phyloP scores from a whole-genome alignment of 2,329 filamentous ascomycete genomes.

The Hansfordia pulvinata region DNA sequence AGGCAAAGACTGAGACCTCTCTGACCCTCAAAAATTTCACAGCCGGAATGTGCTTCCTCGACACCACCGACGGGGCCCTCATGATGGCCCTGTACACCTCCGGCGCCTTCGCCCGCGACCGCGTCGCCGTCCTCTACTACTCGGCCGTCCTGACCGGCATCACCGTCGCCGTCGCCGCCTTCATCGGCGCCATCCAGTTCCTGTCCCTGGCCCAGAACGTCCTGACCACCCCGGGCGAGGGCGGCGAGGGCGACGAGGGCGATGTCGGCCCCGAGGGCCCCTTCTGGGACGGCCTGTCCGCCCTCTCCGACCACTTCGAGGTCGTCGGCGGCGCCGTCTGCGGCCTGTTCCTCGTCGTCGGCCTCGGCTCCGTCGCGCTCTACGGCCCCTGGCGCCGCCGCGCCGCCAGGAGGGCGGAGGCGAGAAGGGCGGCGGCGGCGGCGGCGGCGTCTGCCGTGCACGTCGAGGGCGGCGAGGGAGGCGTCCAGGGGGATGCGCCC shows the following conservation, averaged over 20 bases:
- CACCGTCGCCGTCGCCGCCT: slow-evolving; percentile 70
- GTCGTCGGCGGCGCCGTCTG: slow-evolving; percentile 80
- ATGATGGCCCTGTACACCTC: slow-evolving; percentile 93
- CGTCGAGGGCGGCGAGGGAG: no score
- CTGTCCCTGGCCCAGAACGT: slow-evolving; percentile 68
- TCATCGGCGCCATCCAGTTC: slow-evolving; percentile 78
- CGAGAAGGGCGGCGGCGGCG: no score
- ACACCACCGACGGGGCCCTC: slow-evolving; percentile 82
- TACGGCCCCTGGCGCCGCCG: slow-evolving; percentile 80
- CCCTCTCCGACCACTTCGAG: slow-evolving; percentile 69
- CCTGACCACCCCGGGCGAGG: slow-evolving; percentile 31
- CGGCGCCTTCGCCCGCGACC: slow-evolving; percentile 62
- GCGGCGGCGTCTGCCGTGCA: no score
- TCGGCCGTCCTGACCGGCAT: slow-evolving; percentile 75
- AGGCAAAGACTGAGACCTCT: slow-evolving; percentile 1
- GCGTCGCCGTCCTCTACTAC: slow-evolving; percentile 87
- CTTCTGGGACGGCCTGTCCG: slow-evolving; percentile 86
- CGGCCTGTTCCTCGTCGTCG: slow-evolving; percentile 68
- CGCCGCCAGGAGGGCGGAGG: slow-evolving; percentile 28
- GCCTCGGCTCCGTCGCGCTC: slow-evolving; percentile 55
- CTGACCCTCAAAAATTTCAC: slow-evolving; percentile 2
- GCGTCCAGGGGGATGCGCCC: no score
- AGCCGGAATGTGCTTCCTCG: slow-evolving; percentile 90
- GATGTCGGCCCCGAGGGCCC: no score
- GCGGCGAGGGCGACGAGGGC: no score